Percentiles rank a stretch among this genome's conserved stretches.
These are phyloP conservation scores for Chaetomium globosum DNA, from an alignment of 2,329 filamentous ascomycete genomes.

Conservation along the genomic window DNA sequence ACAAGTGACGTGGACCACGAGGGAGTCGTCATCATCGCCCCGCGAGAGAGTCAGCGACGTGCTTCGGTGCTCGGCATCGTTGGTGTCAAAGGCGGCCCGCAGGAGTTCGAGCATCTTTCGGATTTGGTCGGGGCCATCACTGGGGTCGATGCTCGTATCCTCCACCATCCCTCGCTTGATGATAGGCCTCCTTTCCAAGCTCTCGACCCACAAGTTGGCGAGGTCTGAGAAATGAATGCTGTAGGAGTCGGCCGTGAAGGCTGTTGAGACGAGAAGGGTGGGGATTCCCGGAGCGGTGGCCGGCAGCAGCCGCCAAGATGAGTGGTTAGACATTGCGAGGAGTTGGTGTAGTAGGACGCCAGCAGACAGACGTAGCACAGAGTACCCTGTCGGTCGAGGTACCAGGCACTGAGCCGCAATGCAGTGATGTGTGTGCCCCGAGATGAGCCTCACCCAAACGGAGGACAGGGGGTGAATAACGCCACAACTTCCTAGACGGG, in stretches of 20 bases:
- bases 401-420: not conserved
- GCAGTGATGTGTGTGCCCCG: not conserved
- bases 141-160: constrained; percentile 73
- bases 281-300: constrained; percentile 53
- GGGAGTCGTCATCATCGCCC: constrained; percentile 45
- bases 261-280: constrained; percentile 64
- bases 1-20: constrained; percentile 60
- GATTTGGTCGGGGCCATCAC: constrained; percentile 68
- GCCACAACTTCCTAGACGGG: not conserved
- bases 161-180: constrained; percentile 63
- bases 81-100: constrained; percentile 54
- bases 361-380: not conserved
- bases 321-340: constrained; percentile 29
- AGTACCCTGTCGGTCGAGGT: not conserved
- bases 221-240: constrained; percentile 70
- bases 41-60: constrained; percentile 51
- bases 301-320: constrained; percentile 55
- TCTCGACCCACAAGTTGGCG: constrained; percentile 72
- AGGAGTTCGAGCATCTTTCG: constrained; percentile 67
- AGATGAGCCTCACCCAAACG: not conserved
- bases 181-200: constrained; percentile 63
- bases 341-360: not conserved
- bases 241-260: constrained; percentile 60
- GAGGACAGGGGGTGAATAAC: not conserved
- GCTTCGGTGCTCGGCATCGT: constrained; percentile 47